These are phyloP conservation scores for Cyclotella atomus DNA, from an alignment of 108 stramenopile species.

Conservation along the genomic window DNA sequence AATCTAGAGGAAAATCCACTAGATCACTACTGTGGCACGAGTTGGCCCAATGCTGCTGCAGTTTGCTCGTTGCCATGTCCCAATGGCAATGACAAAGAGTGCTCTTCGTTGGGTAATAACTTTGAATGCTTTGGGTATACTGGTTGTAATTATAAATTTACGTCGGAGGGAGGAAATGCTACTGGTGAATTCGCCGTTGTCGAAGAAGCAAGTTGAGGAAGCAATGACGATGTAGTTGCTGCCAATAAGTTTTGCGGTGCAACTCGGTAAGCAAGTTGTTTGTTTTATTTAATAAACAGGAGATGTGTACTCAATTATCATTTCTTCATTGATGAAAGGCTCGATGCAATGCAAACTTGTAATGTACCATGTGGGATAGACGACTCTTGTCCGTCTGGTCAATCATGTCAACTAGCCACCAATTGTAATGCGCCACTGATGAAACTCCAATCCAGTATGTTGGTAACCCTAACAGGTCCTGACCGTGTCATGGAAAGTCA, in stretches of 20 bases:
- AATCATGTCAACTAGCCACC: conserved; percentile 21
- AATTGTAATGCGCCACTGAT: conserved; percentile 26
- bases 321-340: too few species aligned
- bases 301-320: too few species aligned
- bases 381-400: conserved; percentile 16
- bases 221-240: not conserved
- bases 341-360: conserved; percentile 25
- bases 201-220: too few species aligned
- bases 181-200: too few species aligned
- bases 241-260: not conserved
- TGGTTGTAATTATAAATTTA: not conserved
- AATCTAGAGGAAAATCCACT: too few species aligned
- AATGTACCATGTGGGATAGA: not conserved
- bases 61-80: not conserved
- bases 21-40: not conserved
- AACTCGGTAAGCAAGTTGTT: too few species aligned
- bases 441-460: not conserved
- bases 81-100: not conserved
- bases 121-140: not conserved
- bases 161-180: too few species aligned
- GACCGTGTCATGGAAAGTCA: conserved; percentile 4
- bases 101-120: not conserved
- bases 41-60: not conserved
- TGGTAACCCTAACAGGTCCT: conserved; percentile 19
- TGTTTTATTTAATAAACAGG: too few species aligned